A percentile compares a stretch with the other conserved stretches of the same genome.
phyloP scores from a whole-genome alignment of 805 yeast genomes.

The Saturnispora hagleri region DNA sequence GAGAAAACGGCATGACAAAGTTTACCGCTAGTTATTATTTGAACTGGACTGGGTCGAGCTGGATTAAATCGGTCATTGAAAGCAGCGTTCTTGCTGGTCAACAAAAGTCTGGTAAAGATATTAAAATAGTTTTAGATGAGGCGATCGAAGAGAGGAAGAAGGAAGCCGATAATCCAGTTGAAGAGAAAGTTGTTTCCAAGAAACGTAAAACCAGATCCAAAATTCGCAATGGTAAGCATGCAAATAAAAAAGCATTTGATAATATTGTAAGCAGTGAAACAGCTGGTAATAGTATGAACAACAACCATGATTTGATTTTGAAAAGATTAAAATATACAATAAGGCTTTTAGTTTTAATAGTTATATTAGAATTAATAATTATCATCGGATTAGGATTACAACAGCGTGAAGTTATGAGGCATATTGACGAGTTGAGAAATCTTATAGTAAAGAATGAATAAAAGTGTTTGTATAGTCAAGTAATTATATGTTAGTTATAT shows the following conservation, averaged over 20 bases:
- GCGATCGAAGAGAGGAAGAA: conserved; percentile 12
- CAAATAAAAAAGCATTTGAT: not conserved
- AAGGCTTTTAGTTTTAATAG: not conserved
- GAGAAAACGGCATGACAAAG: conserved; percentile 45
- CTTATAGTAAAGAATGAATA: not conserved
- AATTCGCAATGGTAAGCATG: not conserved
- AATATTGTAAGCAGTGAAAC: not conserved
- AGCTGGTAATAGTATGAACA: not conserved
- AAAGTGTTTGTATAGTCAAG: not conserved
- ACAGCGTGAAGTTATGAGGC: not conserved
- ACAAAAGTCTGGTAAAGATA: conserved; percentile 41
- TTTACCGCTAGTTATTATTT: conserved; percentile 62
- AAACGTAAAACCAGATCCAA: not conserved
- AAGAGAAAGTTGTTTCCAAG: not conserved
- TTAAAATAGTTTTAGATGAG: conserved; percentile 23
- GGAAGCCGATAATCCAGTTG: conserved; percentile 1
- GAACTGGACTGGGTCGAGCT: conserved; percentile 85
- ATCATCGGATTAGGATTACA: not conserved
- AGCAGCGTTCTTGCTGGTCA: conserved; percentile 80
- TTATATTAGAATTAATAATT: not conserved
- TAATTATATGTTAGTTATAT: not conserved
- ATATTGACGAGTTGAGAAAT: not conserved
- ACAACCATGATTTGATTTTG: not conserved
- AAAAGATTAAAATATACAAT: not conserved
- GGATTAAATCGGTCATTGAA: conserved; percentile 88